Conservation (phyloP, 2,329 filamentous ascomycete genomes). For the Curvularia sp. region DNA sequence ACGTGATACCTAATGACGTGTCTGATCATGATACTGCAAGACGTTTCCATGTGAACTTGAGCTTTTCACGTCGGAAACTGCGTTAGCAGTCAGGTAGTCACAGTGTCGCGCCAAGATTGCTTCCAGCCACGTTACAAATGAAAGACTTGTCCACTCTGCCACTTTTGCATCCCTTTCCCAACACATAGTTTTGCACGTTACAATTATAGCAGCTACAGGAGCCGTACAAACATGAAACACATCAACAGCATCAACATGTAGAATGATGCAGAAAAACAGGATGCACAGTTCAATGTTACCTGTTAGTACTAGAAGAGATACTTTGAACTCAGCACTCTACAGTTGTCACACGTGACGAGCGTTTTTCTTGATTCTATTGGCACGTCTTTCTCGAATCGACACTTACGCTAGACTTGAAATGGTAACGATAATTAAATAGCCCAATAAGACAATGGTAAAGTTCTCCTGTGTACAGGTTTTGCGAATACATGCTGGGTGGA, state of each 20-base stretch:
- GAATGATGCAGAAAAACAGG: neutral
- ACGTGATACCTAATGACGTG: too few relatives aligned
- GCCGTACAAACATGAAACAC: too few relatives aligned
- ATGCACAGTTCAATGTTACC: too few relatives aligned
- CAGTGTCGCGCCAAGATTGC: neutral
- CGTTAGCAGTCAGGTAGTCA: too few relatives aligned
- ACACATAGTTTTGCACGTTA: neutral
- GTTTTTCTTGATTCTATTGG: neutral
- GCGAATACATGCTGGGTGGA: neutral
- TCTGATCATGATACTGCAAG: too few relatives aligned
- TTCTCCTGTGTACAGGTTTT: neutral
- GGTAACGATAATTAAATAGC: neutral
- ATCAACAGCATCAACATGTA: too few relatives aligned
- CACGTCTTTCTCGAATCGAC: neutral
- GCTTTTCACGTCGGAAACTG: too few relatives aligned
- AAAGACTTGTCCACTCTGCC: too few relatives aligned
- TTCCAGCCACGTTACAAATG: neutral
- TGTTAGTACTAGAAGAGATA: too few relatives aligned
- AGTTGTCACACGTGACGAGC: neutral
- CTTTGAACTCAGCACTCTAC: neutral
- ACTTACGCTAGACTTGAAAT: neutral
- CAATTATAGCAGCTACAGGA: neutral
- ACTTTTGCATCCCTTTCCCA: neutral
- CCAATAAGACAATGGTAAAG: neutral
- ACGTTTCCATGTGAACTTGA: neutral